phyloP scores from a whole-genome alignment of 164 flowering plant genomes.

The Magnolia kwangsiensis region DNA sequence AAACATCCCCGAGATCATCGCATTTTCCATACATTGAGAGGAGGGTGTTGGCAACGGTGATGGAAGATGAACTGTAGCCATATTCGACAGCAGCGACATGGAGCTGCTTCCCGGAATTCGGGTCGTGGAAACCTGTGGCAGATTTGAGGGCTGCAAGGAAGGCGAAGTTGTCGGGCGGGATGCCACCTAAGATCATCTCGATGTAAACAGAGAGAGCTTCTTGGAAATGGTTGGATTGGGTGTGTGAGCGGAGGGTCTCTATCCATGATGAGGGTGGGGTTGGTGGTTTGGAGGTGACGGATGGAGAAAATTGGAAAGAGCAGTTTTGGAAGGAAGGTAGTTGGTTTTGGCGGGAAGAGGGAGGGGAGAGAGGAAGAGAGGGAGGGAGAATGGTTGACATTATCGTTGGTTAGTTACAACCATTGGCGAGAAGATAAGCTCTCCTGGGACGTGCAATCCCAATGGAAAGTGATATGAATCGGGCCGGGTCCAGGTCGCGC shows the following conservation, averaged over 20 bases:
- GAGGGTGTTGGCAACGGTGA: slow-evolving; percentile 63
- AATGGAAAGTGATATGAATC: no score
- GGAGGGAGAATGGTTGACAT: not conserved
- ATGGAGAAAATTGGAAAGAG: not conserved
- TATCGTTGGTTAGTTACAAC: not conserved
- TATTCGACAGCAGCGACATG: slow-evolving; percentile 55
- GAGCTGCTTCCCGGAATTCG: slow-evolving; percentile 48
- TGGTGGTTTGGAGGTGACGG: slow-evolving; percentile 1
- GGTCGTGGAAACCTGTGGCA: slow-evolving; percentile 41
- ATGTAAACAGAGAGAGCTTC: slow-evolving; percentile 58
- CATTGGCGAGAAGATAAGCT: not conserved
- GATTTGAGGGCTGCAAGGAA: slow-evolving; percentile 74
- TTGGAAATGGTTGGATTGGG: slow-evolving; percentile 43
- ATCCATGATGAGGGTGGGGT: slow-evolving; percentile 42
- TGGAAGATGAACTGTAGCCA: slow-evolving; percentile 40
- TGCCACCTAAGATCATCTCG: slow-evolving; percentile 41
- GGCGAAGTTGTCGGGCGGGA: slow-evolving; percentile 56
- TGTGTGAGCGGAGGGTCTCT: slow-evolving; percentile 49
- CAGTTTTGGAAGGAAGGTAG: slow-evolving; percentile 5
- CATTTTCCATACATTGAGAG: slow-evolving; percentile 63
- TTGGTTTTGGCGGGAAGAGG: slow-evolving; percentile 15
- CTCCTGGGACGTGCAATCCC: not conserved
- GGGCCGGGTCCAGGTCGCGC: no score
- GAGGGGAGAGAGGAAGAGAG: not conserved
- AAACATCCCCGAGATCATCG: slow-evolving; percentile 40